These are phyloP conservation scores for Cairneyella variabilis DNA, from an alignment of 495 filamentous ascomycete species.

Conservation along the genomic window DNA sequence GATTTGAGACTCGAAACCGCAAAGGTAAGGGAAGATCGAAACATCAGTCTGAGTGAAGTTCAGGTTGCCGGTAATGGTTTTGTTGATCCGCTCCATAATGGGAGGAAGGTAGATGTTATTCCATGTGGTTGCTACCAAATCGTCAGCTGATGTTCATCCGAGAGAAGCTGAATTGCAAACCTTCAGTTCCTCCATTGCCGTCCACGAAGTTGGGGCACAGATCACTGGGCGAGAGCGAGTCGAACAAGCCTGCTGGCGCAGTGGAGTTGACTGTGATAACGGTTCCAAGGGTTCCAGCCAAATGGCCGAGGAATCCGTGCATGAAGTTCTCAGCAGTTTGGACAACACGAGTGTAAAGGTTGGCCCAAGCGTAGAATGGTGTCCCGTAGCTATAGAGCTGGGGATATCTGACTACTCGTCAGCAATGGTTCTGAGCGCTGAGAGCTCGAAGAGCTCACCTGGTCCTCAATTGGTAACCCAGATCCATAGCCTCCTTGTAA, in stretches of 20 bases:
- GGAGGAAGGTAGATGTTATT: slow-evolving; percentile 48
- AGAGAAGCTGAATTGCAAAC: neutral
- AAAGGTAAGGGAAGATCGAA: slow-evolving; percentile 53
- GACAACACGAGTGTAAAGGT: slow-evolving; percentile 51
- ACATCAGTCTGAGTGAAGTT: slow-evolving; percentile 47
- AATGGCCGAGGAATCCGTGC: slow-evolving; percentile 47
- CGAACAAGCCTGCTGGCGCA: slow-evolving; percentile 40
- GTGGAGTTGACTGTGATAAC: slow-evolving; percentile 48
- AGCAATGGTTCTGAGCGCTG: neutral
- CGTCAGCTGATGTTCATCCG: neutral
- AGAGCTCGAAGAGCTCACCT: slow-evolving; percentile 2
- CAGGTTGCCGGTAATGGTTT: slow-evolving; percentile 43
- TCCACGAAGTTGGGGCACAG: slow-evolving; percentile 48
- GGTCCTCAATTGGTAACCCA: slow-evolving; percentile 33
- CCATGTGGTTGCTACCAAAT: slow-evolving; percentile 23
- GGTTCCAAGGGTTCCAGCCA: slow-evolving; percentile 40
- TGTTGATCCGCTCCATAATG: slow-evolving; percentile 44
- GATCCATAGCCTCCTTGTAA: slow-evolving; percentile 47
- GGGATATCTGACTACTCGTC: slow-evolving; percentile 38
- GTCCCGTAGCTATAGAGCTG: slow-evolving; percentile 51
- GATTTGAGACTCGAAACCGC: slow-evolving; percentile 58
- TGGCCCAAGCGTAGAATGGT: slow-evolving; percentile 53
- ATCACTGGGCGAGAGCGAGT: slow-evolving; percentile 54
- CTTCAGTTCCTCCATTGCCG: slow-evolving; percentile 37
- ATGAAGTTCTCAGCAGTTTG: slow-evolving; percentile 51